Percentiles rank a stretch among this genome's conserved stretches.
phyloP scores from a whole-genome alignment of 495 filamentous ascomycete species.

The Friedmanniomyces simplex region DNA sequence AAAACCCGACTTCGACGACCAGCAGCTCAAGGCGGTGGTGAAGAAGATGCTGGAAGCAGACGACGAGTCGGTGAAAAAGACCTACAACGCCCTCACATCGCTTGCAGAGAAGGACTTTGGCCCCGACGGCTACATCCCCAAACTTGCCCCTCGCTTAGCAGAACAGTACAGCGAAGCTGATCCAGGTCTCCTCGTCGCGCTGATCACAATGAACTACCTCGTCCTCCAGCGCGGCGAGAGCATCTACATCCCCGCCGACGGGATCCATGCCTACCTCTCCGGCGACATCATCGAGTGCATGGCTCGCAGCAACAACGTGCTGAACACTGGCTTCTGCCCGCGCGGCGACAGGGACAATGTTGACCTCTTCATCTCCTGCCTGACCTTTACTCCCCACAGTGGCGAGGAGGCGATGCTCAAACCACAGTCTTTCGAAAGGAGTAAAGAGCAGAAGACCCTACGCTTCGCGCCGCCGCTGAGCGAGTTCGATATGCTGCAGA shows the following conservation, averaged over 20 bases:
- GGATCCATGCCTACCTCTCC: constrained; percentile 66
- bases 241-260: constrained; percentile 66
- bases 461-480: constrained; percentile 58
- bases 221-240: constrained; percentile 53
- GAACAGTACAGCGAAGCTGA: constrained; percentile 53
- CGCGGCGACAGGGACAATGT: constrained; percentile 49
- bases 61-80: constrained; percentile 40
- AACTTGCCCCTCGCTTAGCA: constrained; percentile 52
- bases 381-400: constrained; percentile 53
- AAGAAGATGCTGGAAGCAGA: constrained; percentile 45
- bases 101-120: constrained; percentile 43
- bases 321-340: constrained; percentile 63
- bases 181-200: constrained; percentile 53
- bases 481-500: constrained; percentile 34
- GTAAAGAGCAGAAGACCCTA: constrained; percentile 47
- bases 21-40: constrained; percentile 50
- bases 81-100: constrained; percentile 41
- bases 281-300: constrained; percentile 82
- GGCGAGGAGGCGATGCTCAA: constrained; percentile 43
- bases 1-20: constrained; percentile 44
- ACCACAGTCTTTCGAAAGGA: constrained; percentile 39
- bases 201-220: constrained; percentile 66
- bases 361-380: constrained; percentile 48
- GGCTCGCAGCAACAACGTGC: constrained; percentile 61
- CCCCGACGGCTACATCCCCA: constrained; percentile 46